A percentile compares a stretch with the other conserved stretches of the same genome.
Conservation (phyloP, 177 flowering plant genomes). For the Telopea speciosissima region DNA sequence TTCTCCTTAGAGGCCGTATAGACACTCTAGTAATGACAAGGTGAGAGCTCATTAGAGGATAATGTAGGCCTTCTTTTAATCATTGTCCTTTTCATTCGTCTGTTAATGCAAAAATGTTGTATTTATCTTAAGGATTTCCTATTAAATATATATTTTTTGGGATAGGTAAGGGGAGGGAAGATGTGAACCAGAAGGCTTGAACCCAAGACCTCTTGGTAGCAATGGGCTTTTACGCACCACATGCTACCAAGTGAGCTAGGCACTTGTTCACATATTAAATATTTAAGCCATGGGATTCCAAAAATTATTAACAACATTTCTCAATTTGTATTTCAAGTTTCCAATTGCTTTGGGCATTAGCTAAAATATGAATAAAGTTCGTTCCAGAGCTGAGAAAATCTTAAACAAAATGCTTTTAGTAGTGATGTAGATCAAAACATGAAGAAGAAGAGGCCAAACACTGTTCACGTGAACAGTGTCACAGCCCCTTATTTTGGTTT, state of each 20-base stretch:
- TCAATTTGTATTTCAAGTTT: neutral
- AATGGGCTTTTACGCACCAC: too few relatives aligned
- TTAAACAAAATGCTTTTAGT: too few relatives aligned
- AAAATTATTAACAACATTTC: neutral
- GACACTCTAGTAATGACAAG: slow-evolving; percentile 92
- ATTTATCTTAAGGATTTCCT: neutral
- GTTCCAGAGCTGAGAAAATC: neutral
- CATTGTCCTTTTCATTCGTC: neutral
- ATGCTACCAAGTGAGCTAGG: too few relatives aligned
- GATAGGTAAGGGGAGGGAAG: too few relatives aligned
- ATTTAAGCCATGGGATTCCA: neutral
- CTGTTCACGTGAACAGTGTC: too few relatives aligned
- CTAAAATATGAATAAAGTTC: neutral
- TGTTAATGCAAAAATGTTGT: neutral
- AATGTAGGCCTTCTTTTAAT: slow-evolving; percentile 48
- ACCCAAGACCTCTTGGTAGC: too few relatives aligned
- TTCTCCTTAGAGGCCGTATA: slow-evolving; percentile 43
- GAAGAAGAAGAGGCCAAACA: too few relatives aligned
- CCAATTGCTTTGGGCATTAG: neutral
- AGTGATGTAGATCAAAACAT: too few relatives aligned
- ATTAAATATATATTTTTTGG: too few relatives aligned
- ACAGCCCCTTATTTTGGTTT: too few relatives aligned
- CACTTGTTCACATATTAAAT: too few relatives aligned
- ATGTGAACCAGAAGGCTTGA: too few relatives aligned
- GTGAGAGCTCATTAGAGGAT: slow-evolving; percentile 77